Evolutionary conservation across 1,139 yeast species (phyloP), one percentile per base, ranked within the genome.

Genomic region (Taphrina deformans): DNA sequence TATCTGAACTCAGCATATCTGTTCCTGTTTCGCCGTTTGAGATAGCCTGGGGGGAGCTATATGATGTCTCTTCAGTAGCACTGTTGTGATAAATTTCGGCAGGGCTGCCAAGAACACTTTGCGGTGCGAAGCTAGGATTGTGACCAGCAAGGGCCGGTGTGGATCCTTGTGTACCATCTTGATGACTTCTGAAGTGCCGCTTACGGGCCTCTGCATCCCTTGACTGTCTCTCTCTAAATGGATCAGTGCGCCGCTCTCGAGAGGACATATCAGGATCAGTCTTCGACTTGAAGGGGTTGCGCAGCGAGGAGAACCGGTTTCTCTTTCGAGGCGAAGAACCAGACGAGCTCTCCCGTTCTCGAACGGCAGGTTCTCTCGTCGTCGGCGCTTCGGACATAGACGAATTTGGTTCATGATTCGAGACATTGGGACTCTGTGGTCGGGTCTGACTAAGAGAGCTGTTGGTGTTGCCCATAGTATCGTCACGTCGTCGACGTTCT

Each of bases 261-360:
- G 10, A 6, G 4, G 53, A 7, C 4, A 12, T 10, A 2, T 14
- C 35, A 18, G 7, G 10, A 21, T 9, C 33, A n/a, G 55, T 6
- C 18, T 27, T 48, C 2, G 55, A 2, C 14, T 24, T 53, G 58
- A 53, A 53, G 14, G 58, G 48, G 16, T 53, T 53, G 23, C 58
- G 58, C 14, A 53, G 46, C 12, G 48, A 27, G 4, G 58, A 53
- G 33, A 53, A 53, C 9, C 58, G 45, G 18, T 38, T 53, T 14
- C 58, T 46, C 48, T 51, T 51, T 16, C 55, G 26, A 7, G 55
- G 55, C 7, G 44, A 33, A 12, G 33, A 29, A 12, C 53, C 53
- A 24, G 53, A 48, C n/a, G 53, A 48, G 35, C 53, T 48, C n/a
- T 48, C 53, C 23, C 53, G 53, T 16, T 48, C 53, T 26, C 53